phyloP scores from a whole-genome alignment of 306 rosid genomes.

The Geum urbanum region DNA sequence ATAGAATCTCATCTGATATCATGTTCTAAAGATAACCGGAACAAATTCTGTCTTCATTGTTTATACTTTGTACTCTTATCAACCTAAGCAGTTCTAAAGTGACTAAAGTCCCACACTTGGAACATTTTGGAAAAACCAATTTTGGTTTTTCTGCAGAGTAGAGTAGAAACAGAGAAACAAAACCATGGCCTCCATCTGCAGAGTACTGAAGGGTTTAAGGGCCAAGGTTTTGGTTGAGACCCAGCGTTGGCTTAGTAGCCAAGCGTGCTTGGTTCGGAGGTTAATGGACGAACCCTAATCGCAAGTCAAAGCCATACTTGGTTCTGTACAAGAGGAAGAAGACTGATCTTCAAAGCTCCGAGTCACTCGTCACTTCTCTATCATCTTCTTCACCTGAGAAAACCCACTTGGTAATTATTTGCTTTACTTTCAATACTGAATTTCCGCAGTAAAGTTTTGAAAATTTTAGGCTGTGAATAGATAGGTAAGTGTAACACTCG shows the following conservation, averaged over 20 bases:
- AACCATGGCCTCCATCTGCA: constrained; percentile 34
- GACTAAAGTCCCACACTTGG: no score
- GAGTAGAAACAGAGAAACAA: background rate
- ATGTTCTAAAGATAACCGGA: background rate
- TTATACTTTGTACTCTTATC: background rate
- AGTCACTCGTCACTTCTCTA: constrained; percentile 35
- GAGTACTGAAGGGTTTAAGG: constrained; percentile 27
- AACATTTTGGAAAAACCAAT: no score
- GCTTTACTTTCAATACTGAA: no score
- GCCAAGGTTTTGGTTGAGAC: background rate
- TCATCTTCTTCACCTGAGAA: constrained; percentile 37
- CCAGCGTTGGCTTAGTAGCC: constrained; percentile 19
- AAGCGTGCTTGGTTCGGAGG: constrained; percentile 26
- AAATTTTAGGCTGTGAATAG: no score
- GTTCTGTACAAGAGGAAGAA: constrained; percentile 8
- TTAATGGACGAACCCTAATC: constrained; percentile 40
- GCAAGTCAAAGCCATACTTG: constrained; percentile 35
- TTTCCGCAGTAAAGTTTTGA: no score
- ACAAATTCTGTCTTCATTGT: background rate
- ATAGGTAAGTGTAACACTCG: no score
- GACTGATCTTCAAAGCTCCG: constrained; percentile 26
- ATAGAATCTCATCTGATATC: background rate
- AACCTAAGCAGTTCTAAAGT: no score
- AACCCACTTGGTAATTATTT: constrained; percentile 43
- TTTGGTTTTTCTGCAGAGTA: no score